Base-by-base conservation (phyloP, 257 asterid genomes). In the Solanum bulbocastanum region DNA sequence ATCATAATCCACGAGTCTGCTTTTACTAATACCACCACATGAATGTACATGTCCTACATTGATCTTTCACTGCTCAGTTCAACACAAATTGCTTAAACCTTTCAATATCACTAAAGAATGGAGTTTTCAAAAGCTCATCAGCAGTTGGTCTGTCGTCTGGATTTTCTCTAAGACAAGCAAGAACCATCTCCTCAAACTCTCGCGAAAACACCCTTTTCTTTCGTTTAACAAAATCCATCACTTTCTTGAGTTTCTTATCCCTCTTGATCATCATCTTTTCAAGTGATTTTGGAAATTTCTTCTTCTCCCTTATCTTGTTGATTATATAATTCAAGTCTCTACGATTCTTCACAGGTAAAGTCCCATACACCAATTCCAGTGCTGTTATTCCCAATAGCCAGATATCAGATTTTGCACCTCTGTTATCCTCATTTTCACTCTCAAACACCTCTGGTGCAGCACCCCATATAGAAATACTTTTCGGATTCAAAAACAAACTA, bases 331-430 rank as follows among this genome's bases (percentile, higher is more conserved):
- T 68, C 16, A 87, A 68, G 2, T 16, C 79, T 9, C 4, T 76
- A 30, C 87, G 75, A 30, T 33, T 52, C 5, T 3, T 13, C 20
- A 87, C 71, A 5, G 15, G 68, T 62, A 86, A 16, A 18, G 68
- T 88, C 1, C 88, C 90, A 16, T 86, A 88, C 2, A 79, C 89
- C 87, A 88, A 20, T 27, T 90, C 92, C 88, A 88, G 20, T 12
- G 90, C 82, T 5, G 88, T 88, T 22, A 88, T 75, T 18, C 90
- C 92, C 39, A 90, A 22, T 37, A 46, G 10, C 90, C 92, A 90
- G 7, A 88, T 86, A 60, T 86, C 88, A 74, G 88, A 76, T 27
- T 83, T 86, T 8, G 22, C 42, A 8, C 68, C 37, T 14, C 33
- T 49, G 30, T n/a, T 52, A 8, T 11, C 8, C 74, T 27, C 15